Base-by-base conservation (phyloP, 441 rosid species). In the Eutrema salsugineum region DNA sequence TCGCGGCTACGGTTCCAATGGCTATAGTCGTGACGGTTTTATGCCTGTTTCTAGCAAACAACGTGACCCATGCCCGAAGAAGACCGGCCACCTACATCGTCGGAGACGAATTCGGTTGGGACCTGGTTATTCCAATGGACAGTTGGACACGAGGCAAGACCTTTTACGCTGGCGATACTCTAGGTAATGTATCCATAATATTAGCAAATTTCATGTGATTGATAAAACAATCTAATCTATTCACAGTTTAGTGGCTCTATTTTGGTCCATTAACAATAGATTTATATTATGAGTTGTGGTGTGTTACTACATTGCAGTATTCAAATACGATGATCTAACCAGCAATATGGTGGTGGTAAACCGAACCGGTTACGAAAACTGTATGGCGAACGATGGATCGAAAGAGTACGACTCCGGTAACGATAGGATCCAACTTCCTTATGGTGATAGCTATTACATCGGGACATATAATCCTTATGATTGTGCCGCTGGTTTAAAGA, bases 111-210 rank as follows among this genome's bases (percentile, higher is more conserved):
- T 10, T 14, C 12, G 70, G 79, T 62, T 75, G 60, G 73, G 69
- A 53, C 8, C 0, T 9, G 8, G 8, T 44, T 62, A 11, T 44
- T 68, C 64, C 8, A 0, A 53, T 53, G 78, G 63, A 75, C 30
- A 6, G 36, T 60, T 75, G 73, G 78, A 11, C 73, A 9, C 3
- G 5, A 43, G 73, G 64, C 35, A 68, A 75, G 42, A 75, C 56
- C 5, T 75, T 75, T 35, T 75, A 75, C 12, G 70, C 73, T 38
- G 73, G 78, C 11, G 78, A 75, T 35, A 75, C 54, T 44, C 78
- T 68, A 11, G 78, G 78, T 73, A 61, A 24, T 50, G 56, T 22
- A 60, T 40, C 65, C 16, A 27, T 24, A 46, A n/a, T n/a, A n/a
- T n/a, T n/a, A n/a, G n/a, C n/a, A n/a, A n/a, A n/a, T n/a, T n/a